Evolutionary conservation across 352 stramenopile genomes (phyloP).

Genomic region (Aphanomyces astaci): DNA sequence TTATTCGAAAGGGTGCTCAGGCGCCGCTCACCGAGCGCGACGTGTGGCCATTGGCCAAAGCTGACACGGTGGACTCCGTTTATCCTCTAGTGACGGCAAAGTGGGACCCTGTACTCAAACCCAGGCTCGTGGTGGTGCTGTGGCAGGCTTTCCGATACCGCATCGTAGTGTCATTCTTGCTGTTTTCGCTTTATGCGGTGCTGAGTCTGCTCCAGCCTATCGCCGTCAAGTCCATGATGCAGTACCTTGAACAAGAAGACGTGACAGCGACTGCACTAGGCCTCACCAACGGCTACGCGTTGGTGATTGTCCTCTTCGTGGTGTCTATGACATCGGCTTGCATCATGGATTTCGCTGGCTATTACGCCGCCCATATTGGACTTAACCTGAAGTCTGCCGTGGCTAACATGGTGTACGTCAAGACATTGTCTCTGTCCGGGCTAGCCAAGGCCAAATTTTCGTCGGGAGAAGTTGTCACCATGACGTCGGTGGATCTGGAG

Average conservation of each 20-base stretch:
- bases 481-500: conserved; percentile 42
- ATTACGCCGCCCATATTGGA: conserved; percentile 33
- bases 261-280: conserved; percentile 29
- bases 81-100: conserved; percentile 30
- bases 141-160: conserved; percentile 37
- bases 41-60: conserved; percentile 38
- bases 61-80: conserved; percentile 40
- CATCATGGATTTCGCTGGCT: conserved; percentile 39
- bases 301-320: conserved; percentile 33
- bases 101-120: too few relatives aligned
- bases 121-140: conserved; percentile 30
- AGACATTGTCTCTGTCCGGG: conserved; percentile 37
- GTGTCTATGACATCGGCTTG: conserved; percentile 37
- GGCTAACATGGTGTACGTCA: conserved; percentile 49
- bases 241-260: conserved; percentile 15
- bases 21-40: conserved; percentile 29
- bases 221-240: conserved; percentile 30
- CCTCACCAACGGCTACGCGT: conserved; percentile 38
- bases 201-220: conserved; percentile 43
- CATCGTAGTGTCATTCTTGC: conserved; percentile 27
- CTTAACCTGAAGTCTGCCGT: conserved; percentile 44
- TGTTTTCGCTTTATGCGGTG: conserved; percentile 32
- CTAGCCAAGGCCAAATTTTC: conserved; percentile 39
- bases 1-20: conserved; percentile 34
- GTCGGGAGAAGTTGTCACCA: conserved; percentile 44